Evolutionary conservation across 2,329 filamentous ascomycete species (phyloP).

Genomic region (Penicillium sp.): DNA sequence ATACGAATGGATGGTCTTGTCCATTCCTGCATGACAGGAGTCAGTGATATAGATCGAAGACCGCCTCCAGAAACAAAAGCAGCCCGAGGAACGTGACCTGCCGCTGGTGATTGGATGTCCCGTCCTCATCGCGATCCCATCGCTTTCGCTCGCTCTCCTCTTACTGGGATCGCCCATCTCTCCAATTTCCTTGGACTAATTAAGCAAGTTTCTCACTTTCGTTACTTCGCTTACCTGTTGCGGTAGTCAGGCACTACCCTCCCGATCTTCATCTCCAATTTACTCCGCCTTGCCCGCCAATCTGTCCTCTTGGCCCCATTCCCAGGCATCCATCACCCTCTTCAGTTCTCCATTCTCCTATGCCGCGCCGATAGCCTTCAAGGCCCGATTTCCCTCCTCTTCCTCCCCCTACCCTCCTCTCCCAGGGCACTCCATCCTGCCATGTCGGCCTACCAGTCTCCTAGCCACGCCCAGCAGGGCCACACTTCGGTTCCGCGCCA

Average conservation of each 20-base stretch:
- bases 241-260: conserved; percentile 25
- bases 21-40: not conserved
- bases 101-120: conserved; percentile 26
- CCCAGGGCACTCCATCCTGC: conserved; percentile 27
- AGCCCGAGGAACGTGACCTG: conserved; percentile 26
- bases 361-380: conserved; percentile 25
- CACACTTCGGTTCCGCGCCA: conserved; percentile 32
- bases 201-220: conserved; percentile 8
- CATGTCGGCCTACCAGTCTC: conserved; percentile 37
- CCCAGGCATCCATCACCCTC: conserved; percentile 17
- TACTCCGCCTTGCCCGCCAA: conserved; percentile 21
- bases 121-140: conserved; percentile 22
- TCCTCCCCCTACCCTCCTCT: conserved; percentile 3
- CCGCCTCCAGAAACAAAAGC: not conserved
- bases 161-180: not conserved
- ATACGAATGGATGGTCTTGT: not conserved
- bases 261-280: not conserved
- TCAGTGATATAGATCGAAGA: not conserved
- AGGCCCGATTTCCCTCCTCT: conserved; percentile 8
- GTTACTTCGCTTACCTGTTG: conserved; percentile 8
- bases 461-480: conserved; percentile 31
- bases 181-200: not conserved
- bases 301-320: conserved; percentile 23
- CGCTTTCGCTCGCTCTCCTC: conserved; percentile 10
- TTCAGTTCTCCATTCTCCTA: conserved; percentile 16